phyloP scores from a whole-genome alignment of 371 early-diverging fungal genomes.

The Lichtheimia hyalospora region DNA sequence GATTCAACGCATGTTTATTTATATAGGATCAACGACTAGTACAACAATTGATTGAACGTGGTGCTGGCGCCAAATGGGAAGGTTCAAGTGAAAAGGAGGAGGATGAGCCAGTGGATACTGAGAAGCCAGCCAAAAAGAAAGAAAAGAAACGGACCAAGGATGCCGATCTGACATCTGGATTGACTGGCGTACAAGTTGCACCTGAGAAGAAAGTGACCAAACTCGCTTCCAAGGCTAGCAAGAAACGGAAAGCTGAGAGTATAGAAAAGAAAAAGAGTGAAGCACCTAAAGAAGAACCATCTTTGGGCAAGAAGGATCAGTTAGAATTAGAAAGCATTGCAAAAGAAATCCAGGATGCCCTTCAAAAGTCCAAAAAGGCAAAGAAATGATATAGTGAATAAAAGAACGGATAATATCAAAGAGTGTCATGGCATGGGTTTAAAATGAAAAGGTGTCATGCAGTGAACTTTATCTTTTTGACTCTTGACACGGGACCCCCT shows the following conservation, averaged over 20 bases:
- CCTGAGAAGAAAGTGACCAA: conserved; percentile 9
- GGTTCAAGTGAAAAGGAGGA: conserved; percentile 13
- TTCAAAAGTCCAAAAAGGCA: conserved; percentile 6
- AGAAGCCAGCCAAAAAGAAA: conserved; percentile 18
- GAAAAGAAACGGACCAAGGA: conserved; percentile 27
- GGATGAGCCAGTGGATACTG: neutral
- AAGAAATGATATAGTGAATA: no score
- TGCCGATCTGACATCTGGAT: conserved; percentile 9
- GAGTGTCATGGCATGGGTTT: no score
- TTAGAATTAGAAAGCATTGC: conserved; percentile 11
- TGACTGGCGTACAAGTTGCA: conserved; percentile 6
- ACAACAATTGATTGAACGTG: conserved; percentile 42
- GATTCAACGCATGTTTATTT: neutral
- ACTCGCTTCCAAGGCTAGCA: neutral
- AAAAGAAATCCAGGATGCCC: conserved; percentile 9
- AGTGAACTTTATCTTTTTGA: no score
- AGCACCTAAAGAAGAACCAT: neutral
- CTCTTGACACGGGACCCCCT: no score
- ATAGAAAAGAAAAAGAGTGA: neutral
- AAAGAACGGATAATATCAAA: no score
- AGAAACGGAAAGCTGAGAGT: neutral
- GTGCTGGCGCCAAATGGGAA: conserved; percentile 44
- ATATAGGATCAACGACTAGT: conserved; percentile 45
- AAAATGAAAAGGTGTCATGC: no score
- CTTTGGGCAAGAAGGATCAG: conserved; percentile 6